Base-by-base conservation (phyloP, 148 eudicot genomes). In the Vaccinium darrowii region DNA sequence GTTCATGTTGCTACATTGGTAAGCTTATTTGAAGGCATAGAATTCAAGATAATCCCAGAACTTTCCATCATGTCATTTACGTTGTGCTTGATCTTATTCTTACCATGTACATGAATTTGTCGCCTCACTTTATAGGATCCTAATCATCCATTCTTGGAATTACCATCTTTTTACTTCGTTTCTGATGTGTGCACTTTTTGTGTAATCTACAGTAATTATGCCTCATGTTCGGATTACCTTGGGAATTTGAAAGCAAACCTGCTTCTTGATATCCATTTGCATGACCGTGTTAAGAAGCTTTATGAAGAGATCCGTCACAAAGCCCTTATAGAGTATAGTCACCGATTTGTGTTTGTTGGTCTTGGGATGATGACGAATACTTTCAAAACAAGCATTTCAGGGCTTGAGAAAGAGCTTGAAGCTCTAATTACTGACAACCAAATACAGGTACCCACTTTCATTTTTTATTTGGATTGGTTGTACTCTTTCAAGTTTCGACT, bases 281-380 rank as follows among this genome's bases (percentile, higher is more conserved):
- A 96, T 39, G 98, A 94, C 85, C 99, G 94, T 86, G 95, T 96
- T 7, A 95, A 91, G 87, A 92, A 89, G 3, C 86, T 96, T 56
- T 96, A 96, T 79, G 88, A 90, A 74, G 93, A 93, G 43, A 96
- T 96, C 65, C 95, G 98, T 54, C 91, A 91, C 92, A 96, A 95
- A 88, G 98, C 99, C 69, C 94, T 96, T 67, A 93, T 96, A 73
- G 98, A 96, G 85, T 96, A 96, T 65, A 96, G 98, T 13, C 93
- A 84, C 69, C 99, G 98, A 6, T 95, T 92, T 85, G 89, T 93
- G 63, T 96, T 98, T n/a, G 99, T 96, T 81, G 98, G 95, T 90
- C 88, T 96, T 81, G 75, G 86, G 86, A 95, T 94, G 98, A 96
- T 96, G 99, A 97, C 98, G 21, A 87, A 92, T 90, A 97, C 99